A percentile compares a stretch with the other conserved stretches of the same genome.
Evolutionary conservation across 2,329 filamentous ascomycete genomes (phyloP).

Genomic region (Chaetomium strumarium): DNA sequence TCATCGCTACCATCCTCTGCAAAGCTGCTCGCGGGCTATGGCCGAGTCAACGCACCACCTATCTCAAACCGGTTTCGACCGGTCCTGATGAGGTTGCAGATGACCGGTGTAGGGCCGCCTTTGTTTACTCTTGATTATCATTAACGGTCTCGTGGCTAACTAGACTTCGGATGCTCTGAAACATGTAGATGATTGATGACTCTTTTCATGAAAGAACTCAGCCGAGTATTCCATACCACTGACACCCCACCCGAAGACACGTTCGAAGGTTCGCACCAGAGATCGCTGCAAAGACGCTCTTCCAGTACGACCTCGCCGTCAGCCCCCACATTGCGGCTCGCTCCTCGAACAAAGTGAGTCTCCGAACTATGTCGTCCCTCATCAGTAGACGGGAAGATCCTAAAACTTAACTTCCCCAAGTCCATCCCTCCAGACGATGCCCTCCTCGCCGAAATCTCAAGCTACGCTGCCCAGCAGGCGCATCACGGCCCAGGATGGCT

Average conservation of each 20-base stretch:
- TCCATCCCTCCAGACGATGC: conserved; percentile 44
- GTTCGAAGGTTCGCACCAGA: conserved; percentile 52
- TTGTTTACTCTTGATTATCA: not conserved
- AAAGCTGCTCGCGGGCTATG: conserved; percentile 49
- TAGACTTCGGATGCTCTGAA: not conserved
- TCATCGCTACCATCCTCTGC: conserved; percentile 68
- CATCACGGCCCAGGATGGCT: conserved; percentile 49
- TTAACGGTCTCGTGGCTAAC: not conserved
- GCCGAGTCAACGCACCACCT: conserved; percentile 47
- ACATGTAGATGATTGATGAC: not conserved
- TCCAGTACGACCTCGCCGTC: conserved; percentile 66
- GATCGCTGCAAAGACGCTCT: conserved; percentile 50
- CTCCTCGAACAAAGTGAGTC: conserved; percentile 37
- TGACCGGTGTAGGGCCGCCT: conserved; percentile 47
- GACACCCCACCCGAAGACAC: conserved; percentile 30
- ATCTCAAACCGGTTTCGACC: conserved; percentile 78
- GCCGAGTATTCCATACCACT: not conserved
- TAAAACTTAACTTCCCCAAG: conserved; percentile 28
- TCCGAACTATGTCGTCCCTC: not conserved
- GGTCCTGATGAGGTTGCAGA: conserved; percentile 66
- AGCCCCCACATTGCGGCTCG: conserved; percentile 72
- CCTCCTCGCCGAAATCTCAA: conserved; percentile 44
- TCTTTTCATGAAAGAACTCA: not conserved
- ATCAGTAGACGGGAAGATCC: not conserved
- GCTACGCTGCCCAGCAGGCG: conserved; percentile 33